Evolutionary conservation across 352 stramenopile species (phyloP).

Genomic region (Phytophthora pistaciae): DNA sequence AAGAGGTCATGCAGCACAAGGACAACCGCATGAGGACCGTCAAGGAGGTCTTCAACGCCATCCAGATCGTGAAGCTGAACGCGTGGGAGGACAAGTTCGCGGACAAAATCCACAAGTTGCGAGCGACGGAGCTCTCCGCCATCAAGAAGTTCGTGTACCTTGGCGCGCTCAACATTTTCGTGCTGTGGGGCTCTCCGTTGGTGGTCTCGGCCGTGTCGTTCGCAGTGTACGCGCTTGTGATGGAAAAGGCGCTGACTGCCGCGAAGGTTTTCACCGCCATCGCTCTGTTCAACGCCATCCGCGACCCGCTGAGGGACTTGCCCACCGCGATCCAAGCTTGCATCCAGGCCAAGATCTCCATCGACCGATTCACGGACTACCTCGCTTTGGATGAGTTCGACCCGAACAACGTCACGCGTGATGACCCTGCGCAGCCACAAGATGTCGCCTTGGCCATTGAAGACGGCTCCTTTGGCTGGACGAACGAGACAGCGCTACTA

Average conservation of each 20-base stretch:
- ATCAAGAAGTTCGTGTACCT: conserved; percentile 66
- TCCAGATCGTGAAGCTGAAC: conserved; percentile 97
- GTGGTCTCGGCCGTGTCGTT: conserved; percentile 62
- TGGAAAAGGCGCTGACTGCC: conserved; percentile 48
- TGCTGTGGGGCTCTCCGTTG: conserved; percentile 56
- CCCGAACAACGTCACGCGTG: conserved; percentile 23
- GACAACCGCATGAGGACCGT: conserved; percentile 93
- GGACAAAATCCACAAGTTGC: conserved; percentile 76
- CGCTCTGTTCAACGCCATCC: conserved; percentile 60
- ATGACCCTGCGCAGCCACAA: conserved; percentile 8
- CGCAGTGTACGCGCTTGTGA: conserved; percentile 48
- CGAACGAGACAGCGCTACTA: conserved; percentile 32
- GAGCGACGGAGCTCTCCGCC: conserved; percentile 87
- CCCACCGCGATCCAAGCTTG: conserved; percentile 43
- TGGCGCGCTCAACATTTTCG: conserved; percentile 57
- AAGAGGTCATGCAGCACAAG: conserved; percentile 82
- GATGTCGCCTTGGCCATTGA: conserved; percentile 37
- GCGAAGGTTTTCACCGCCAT: conserved; percentile 66
- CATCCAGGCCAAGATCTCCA: conserved; percentile 51
- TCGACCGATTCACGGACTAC: conserved; percentile 49
- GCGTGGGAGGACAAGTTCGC: conserved; percentile 90
- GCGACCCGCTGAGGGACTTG: conserved; percentile 47
- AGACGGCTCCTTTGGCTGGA: conserved; percentile 47
- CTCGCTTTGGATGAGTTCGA: conserved; percentile 39
- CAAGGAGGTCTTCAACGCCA: conserved; percentile 93